A percentile compares a stretch with the other conserved stretches of the same genome.
These are phyloP conservation scores for Lentinula edodes DNA, from an alignment of 768 basidiomycete species.

Conservation along the genomic window DNA sequence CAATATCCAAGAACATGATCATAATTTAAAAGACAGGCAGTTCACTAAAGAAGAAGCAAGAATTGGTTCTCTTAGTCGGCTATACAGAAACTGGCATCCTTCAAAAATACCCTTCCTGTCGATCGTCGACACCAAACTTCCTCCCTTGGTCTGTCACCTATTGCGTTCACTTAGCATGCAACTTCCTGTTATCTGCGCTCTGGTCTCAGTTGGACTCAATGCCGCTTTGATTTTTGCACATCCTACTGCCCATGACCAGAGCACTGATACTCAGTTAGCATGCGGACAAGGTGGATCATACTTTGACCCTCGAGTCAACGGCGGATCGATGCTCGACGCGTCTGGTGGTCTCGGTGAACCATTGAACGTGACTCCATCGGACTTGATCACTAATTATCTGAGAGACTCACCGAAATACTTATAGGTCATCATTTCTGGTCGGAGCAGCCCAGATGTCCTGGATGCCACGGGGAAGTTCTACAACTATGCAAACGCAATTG, in stretches of 20 bases:
- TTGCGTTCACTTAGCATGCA: conserved; percentile 11
- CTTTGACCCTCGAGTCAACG: conserved; percentile 26
- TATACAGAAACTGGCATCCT: too few relatives aligned
- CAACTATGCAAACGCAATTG: conserved; percentile 48
- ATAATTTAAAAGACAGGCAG: not conserved
- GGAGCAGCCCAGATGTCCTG: conserved; percentile 43
- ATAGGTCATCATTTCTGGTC: conserved; percentile 56
- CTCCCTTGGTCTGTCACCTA: too few relatives aligned
- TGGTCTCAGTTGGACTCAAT: not conserved
- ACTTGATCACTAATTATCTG: not conserved
- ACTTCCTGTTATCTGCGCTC: not conserved
- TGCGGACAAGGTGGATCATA: conserved; percentile 17
- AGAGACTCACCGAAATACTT: not conserved
- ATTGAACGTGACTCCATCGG: conserved; percentile 31
- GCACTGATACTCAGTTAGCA: not conserved
- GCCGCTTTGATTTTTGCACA: not conserved
- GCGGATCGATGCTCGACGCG: conserved; percentile 39
- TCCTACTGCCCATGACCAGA: not conserved
- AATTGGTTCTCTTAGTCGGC: too few relatives aligned
- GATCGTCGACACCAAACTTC: too few relatives aligned
- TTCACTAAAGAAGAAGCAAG: not conserved
- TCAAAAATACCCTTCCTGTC: too few relatives aligned
- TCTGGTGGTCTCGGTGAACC: conserved; percentile 41
- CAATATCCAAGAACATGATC: too few relatives aligned
- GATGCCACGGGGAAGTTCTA: conserved; percentile 34